Base-by-base conservation (phyloP, 2,329 filamentous ascomycete species). In the Cryphonectria nitschkei region DNA sequence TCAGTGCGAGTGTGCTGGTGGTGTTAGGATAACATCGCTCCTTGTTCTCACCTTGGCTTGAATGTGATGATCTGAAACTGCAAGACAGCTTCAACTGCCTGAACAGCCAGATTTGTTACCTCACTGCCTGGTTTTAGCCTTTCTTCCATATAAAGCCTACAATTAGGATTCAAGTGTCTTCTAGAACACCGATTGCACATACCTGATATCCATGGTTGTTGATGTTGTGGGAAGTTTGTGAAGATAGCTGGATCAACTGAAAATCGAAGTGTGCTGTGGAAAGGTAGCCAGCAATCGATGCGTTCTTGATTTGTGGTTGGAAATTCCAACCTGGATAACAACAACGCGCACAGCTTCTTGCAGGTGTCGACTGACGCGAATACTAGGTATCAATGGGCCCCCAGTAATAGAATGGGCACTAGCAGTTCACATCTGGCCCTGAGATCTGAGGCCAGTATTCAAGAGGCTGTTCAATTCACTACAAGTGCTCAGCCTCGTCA, bases 61-160 rank as follows among this genome's bases (percentile, higher is more conserved):
- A 71, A 69, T 3, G 54, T 32, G 16, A 41, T 14, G 13, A 19
- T 26, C 0, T 68, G 63, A 32, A 71, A 71, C 46, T 56, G 56
- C 37, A 71, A 34, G 14, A 69, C 70, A 34, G 56, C 63, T 22
- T 69, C 67, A 5, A 63, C 67, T 6, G 70, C 70, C n/a, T 69
- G 43, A 19, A 43, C 50, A 34, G 32, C 54, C 3, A 71, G 67
- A n/a, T 69, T 37, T 3, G 63, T 52, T 1, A 71, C 67, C 8
- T 37, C n/a, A 6, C 70, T 71, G 13, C 7, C 3, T 11, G 9
- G 2, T 22, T 46, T 71, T 16, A 71, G 56, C 29, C 22, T 11
- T 3, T 7, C 2, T 56, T 56, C 29, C 2, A 5, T 4, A 9
- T n/a, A 32, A 14, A 13, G 37, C 9, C 9, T 39, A 11, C 37